phyloP scores from a whole-genome alignment of 176 grass and related monocot genomes.

The Aegilops longissima region DNA sequence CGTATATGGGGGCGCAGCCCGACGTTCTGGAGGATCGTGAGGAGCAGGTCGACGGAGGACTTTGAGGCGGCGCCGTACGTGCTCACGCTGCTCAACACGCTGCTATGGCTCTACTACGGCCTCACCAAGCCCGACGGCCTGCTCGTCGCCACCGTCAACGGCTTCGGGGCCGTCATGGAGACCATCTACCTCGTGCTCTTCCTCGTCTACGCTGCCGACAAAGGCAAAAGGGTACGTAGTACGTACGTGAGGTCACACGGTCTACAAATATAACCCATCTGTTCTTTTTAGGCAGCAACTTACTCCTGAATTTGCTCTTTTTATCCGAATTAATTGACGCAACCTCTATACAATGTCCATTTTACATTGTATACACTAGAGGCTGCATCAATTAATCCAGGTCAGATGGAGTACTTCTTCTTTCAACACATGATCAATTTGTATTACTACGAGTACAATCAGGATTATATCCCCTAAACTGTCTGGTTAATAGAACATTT shows the following conservation, averaged over 20 bases:
- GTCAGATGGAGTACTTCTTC: too few relatives aligned
- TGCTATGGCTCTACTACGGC: slow-evolving; percentile 76
- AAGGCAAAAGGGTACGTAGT: slow-evolving; percentile 36
- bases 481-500: not conserved
- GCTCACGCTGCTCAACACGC: slow-evolving; percentile 49
- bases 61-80: slow-evolving; percentile 55
- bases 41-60: slow-evolving; percentile 39
- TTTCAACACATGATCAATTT: too few relatives aligned
- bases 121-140: slow-evolving; percentile 65
- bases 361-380: too few relatives aligned
- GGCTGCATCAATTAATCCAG: too few relatives aligned
- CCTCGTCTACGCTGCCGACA: slow-evolving; percentile 44
- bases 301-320: not conserved
- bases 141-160: slow-evolving; percentile 66
- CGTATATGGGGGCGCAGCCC: slow-evolving; percentile 9
- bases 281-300: too few relatives aligned
- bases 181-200: slow-evolving; percentile 58
- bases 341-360: too few relatives aligned
- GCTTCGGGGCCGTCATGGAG: slow-evolving; percentile 47
- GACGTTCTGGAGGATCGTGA: slow-evolving; percentile 61
- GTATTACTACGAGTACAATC: not conserved
- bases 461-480: not conserved
- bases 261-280: not conserved
- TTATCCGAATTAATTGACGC: too few relatives aligned
- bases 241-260: not conserved